Percentiles rank a stretch among this genome's conserved stretches.
These are phyloP conservation scores for Pseudonitzschia pungens DNA, from an alignment of 108 stramenopile species.

Conservation along the genomic window DNA sequence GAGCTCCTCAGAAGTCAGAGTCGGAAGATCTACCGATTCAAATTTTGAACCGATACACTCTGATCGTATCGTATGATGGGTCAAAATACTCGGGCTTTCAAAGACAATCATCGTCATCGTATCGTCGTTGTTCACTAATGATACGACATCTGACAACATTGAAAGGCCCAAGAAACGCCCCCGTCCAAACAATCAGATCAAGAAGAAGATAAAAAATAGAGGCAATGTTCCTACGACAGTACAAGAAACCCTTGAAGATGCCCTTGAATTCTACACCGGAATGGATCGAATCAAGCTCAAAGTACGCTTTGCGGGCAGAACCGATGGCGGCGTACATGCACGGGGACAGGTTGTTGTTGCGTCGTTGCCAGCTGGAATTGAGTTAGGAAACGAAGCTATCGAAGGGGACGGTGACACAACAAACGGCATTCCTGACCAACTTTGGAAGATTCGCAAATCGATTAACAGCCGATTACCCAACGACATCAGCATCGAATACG, in stretches of 20 bases:
- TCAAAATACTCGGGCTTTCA: slow-evolving; percentile 75
- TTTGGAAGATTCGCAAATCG: slow-evolving; percentile 64
- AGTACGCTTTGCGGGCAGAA: slow-evolving; percentile 69
- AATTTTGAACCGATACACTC: slow-evolving; percentile 26
- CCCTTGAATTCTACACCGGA: slow-evolving; percentile 40
- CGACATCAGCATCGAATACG: slow-evolving; percentile 60
- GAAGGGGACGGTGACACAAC: neutral
- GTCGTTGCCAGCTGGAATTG: slow-evolving; percentile 45
- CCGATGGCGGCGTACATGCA: slow-evolving; percentile 84
- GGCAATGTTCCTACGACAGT: slow-evolving; percentile 44
- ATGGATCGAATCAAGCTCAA: slow-evolving; percentile 33
- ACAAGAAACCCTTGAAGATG: slow-evolving; percentile 67
- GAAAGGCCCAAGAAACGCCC: neutral
- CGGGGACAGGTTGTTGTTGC: slow-evolving; percentile 76
- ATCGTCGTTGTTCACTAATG: neutral
- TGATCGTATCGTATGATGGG: slow-evolving; percentile 78
- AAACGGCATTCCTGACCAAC: neutral
- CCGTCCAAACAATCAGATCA: slow-evolving; percentile 1
- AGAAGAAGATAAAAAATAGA: slow-evolving; percentile 31
- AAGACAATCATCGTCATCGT: slow-evolving; percentile 45
- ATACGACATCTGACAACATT: neutral
- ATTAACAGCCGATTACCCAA: slow-evolving; percentile 73
- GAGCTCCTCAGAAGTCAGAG: neutral
- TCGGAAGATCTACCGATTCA: neutral
- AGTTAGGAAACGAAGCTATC: neutral